phyloP scores from a whole-genome alignment of 1,284 basidiomycete genomes.

The Puccinia triticina region DNA sequence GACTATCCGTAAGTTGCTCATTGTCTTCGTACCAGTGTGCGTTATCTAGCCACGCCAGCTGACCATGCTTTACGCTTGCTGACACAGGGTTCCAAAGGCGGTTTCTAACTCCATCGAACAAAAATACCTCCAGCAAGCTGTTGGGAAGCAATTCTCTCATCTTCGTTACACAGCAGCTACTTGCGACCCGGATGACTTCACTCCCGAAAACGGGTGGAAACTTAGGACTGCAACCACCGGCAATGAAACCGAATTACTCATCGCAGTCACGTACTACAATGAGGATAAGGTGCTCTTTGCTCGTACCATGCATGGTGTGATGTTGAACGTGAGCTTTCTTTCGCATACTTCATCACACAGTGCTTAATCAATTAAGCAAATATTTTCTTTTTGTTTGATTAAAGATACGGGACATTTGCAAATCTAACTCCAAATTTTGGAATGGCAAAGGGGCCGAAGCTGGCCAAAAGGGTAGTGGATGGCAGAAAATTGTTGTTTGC shows the following conservation, averaged over 20 bases:
- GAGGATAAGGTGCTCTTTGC: conserved; percentile 85
- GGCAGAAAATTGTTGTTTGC: conserved; percentile 91
- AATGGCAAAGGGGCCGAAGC: conserved; percentile 74
- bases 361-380: too few relatives aligned
- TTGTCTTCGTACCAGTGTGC: too few relatives aligned
- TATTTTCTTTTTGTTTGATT: conserved; percentile 85
- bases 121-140: conserved; percentile 66
- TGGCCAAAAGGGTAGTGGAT: conserved; percentile 71
- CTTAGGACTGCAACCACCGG: conserved; percentile 78
- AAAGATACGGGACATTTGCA: conserved; percentile 97
- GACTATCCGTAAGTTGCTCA: conserved; percentile 55
- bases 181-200: conserved; percentile 91
- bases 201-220: conserved; percentile 74
- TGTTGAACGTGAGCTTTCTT: conserved; percentile 45
- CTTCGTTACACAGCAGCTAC: conserved; percentile 66
- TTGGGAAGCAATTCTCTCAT: conserved; percentile 44
- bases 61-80: not conserved
- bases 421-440: conserved; percentile 96
- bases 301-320: conserved; percentile 52
- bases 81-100: conserved; percentile 78
- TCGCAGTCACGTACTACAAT: conserved; percentile 70
- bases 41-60: not conserved
- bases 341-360: too few relatives aligned
- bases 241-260: conserved; percentile 87
- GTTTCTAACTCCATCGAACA: conserved; percentile 81